phyloP scores from a whole-genome alignment of 139 green algal genomes.

The Closterium sp. region DNA sequence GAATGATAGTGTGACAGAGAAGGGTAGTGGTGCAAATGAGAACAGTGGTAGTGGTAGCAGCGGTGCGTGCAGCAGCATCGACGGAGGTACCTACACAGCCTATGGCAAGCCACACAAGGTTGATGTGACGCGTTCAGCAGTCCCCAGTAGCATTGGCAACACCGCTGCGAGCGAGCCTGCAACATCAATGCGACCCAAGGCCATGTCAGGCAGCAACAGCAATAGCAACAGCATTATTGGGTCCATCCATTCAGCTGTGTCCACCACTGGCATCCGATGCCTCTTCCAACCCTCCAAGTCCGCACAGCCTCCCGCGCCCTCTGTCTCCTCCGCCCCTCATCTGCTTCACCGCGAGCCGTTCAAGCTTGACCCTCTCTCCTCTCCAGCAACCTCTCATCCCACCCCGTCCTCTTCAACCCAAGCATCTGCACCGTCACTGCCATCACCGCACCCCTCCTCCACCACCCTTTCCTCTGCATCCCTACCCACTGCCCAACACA shows the following conservation, averaged over 20 bases:
- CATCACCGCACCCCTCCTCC: background rate
- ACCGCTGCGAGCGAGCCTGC: background rate
- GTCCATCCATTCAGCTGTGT: too few species aligned
- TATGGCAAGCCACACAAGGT: background rate
- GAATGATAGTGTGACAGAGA: background rate
- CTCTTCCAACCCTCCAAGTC: too few species aligned
- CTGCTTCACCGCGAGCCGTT: background rate
- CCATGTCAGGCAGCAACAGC: background rate
- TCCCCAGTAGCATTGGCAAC: background rate
- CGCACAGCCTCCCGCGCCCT: too few species aligned
- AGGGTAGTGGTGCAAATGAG: background rate
- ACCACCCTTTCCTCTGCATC: background rate
- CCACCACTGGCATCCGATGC: too few species aligned
- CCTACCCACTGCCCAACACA: background rate
- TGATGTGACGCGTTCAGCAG: background rate
- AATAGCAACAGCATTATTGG: too few species aligned
- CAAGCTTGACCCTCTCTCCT: background rate
- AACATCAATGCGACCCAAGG: background rate
- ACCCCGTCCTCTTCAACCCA: background rate
- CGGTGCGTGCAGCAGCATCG: background rate
- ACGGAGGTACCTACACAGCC: too few species aligned
- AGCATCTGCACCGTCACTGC: background rate
- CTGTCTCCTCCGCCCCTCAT: background rate
- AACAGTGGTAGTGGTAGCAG: background rate
- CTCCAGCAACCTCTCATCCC: background rate